A percentile compares a stretch with the other conserved stretches of the same genome.
Conservation (phyloP, 257 asterid species). For the Misopates orontium region DNA sequence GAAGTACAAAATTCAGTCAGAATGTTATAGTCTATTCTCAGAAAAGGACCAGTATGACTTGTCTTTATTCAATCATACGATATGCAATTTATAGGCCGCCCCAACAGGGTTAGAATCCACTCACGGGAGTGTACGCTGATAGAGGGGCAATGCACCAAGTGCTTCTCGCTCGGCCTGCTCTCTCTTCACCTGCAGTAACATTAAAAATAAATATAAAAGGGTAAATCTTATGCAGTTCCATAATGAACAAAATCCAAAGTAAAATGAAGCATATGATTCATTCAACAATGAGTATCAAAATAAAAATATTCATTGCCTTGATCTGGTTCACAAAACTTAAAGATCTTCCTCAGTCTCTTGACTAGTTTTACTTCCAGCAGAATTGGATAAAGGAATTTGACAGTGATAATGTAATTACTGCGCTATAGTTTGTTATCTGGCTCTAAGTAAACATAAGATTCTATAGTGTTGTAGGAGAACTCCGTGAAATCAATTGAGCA, state of each 20-base stretch:
- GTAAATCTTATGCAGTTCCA: neutral
- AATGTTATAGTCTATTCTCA: constrained; percentile 16
- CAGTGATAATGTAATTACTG: neutral
- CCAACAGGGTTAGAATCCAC: constrained; percentile 18
- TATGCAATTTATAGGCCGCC: constrained; percentile 13
- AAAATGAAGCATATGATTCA: neutral
- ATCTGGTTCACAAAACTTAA: neutral
- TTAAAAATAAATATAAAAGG: neutral
- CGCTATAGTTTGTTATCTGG: neutral
- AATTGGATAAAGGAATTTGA: neutral
- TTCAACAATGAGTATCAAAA: neutral
- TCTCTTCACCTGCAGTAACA: constrained; percentile 66
- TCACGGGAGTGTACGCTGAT: constrained; percentile 87
- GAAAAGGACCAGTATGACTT: constrained; percentile 17
- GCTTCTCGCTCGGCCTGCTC: constrained; percentile 93
- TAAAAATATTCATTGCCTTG: neutral
- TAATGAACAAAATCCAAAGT: neutral
- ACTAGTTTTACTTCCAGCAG: neutral
- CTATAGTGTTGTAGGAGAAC: neutral
- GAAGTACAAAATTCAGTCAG: constrained; percentile 24
- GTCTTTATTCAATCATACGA: constrained; percentile 26
- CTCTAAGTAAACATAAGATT: neutral
- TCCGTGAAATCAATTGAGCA: no score
- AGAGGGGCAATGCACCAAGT: constrained; percentile 93
- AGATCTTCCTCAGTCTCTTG: neutral